Evolutionary conservation across 257 asterid species (phyloP).

Genomic region (Capsicum chinense): DNA sequence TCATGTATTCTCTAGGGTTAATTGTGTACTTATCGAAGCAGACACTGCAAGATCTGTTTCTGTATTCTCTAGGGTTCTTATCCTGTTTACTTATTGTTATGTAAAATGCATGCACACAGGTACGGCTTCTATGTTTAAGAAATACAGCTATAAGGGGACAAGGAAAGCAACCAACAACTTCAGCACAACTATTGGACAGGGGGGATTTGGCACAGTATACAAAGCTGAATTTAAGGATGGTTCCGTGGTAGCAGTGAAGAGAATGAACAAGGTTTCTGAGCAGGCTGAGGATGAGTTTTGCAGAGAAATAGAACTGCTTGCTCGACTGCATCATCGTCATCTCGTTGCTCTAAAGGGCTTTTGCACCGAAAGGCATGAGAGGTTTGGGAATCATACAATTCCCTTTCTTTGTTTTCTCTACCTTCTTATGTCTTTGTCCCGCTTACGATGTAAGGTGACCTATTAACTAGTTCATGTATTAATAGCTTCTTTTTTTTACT

Average conservation of each 20-base stretch:
- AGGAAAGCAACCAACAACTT: constrained; percentile 87
- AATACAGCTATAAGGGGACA: constrained; percentile 84
- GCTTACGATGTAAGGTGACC: neutral
- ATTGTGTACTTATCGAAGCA: neutral
- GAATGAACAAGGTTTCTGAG: constrained; percentile 82
- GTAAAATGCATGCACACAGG: constrained; percentile 55
- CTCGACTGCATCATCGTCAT: constrained; percentile 94
- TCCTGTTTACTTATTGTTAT: constrained; percentile 31
- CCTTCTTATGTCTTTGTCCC: neutral
- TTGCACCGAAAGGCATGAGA: constrained; percentile 72
- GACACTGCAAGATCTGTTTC: constrained; percentile 24
- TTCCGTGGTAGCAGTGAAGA: constrained; percentile 74
- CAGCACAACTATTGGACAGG: constrained; percentile 77
- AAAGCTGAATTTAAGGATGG: constrained; percentile 81
- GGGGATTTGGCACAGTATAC: constrained; percentile 92
- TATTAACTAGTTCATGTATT: neutral
- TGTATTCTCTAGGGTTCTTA: constrained; percentile 18
- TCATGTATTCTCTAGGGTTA: neutral
- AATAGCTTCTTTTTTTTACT: neutral
- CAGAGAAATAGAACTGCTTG: constrained; percentile 88
- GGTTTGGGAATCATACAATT: constrained; percentile 46
- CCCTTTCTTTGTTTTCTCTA: neutral
- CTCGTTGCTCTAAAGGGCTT: constrained; percentile 92
- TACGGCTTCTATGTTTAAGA: constrained; percentile 70
- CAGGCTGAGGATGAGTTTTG: constrained; percentile 95